Percentiles rank a stretch among this genome's conserved stretches.
These are phyloP conservation scores for Fistulinella cinereoalba DNA, from an alignment of 1,284 basidiomycete species.

Conservation along the genomic window DNA sequence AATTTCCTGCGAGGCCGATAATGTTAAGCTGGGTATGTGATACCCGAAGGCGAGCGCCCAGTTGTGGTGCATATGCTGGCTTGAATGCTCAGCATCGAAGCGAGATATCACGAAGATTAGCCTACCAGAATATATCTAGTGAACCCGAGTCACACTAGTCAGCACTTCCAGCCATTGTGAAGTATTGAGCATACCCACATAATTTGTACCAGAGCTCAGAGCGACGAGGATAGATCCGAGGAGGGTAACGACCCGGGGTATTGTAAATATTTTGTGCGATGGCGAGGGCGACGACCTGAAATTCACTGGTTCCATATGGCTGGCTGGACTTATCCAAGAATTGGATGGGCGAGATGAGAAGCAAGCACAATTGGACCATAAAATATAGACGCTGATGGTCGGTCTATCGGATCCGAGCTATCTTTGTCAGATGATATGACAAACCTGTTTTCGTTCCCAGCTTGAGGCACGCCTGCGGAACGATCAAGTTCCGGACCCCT, in stretches of 20 bases:
- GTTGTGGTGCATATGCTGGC: conserved; percentile 77
- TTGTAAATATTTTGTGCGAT: conserved; percentile 7
- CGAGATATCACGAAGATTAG: not conserved
- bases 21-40: conserved; percentile 76
- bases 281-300: not conserved
- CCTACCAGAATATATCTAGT: conserved; percentile 33
- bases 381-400: too few relatives aligned
- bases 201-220: conserved; percentile 67
- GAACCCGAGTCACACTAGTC: not conserved
- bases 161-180: not conserved
- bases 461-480: too few relatives aligned
- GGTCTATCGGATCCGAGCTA: too few relatives aligned
- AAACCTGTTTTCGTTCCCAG: too few relatives aligned
- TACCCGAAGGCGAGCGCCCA: conserved; percentile 66
- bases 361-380: too few relatives aligned
- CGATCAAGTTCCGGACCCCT: too few relatives aligned
- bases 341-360: too few relatives aligned
- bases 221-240: conserved; percentile 56
- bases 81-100: not conserved
- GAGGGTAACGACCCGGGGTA: conserved; percentile 39
- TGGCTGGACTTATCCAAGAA: too few relatives aligned
- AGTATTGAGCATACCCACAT: conserved; percentile 47
- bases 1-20: conserved; percentile 66
- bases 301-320: conserved; percentile 10
- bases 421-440: too few relatives aligned